Base-by-base conservation (phyloP, 192 early-diverging fungal genomes). In the Allomyces javanicus region DNA sequence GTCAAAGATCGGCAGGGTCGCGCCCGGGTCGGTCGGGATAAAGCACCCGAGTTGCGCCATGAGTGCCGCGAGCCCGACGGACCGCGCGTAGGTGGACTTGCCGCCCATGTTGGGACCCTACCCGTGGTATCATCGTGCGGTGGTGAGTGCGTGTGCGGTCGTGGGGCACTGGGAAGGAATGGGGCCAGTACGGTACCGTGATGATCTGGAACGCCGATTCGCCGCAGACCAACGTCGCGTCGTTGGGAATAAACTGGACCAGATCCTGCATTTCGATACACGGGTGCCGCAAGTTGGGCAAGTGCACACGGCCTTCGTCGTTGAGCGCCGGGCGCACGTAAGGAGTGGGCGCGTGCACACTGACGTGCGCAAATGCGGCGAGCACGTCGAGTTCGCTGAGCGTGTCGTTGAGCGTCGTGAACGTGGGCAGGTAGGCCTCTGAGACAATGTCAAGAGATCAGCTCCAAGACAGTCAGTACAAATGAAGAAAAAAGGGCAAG, bases 71-170 rank as follows among this genome's bases (percentile, higher is more conserved):
- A 93, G 88, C 45, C 91, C 95, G 69, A 92, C 89, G 80, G 94
- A 92, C 17, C 94, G 81, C 67, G 96, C 96, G 72, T 92, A 98
- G 0, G 95, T 98, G 10, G 91, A 93, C 72, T 98, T 98, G 55
- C 95, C 95, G 67, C 93, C 92, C 95, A 98, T 98, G 75, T 98
- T 98, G 19, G 95, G 95, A 0, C 94, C 94, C 33, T 40, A 7
- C 7, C n/a, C n/a, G n/a, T n/a, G n/a, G n/a, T 3, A 9, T 40
- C 4, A 9, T 40, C 4, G 2, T 40, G 2, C 3, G 33, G 33
- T 7, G 7, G 33, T 40, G 33, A 40, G 33, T 9, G 7, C 3
- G 7, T 3, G 7, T 40, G 33, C n/a, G n/a, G n/a, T n/a, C n/a
- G n/a, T n/a, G n/a, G n/a, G n/a, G n/a, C n/a, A 40, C 4, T 9